phyloP scores from a whole-genome alignment of 352 stramenopile species.

The Pythium dissotocum region DNA sequence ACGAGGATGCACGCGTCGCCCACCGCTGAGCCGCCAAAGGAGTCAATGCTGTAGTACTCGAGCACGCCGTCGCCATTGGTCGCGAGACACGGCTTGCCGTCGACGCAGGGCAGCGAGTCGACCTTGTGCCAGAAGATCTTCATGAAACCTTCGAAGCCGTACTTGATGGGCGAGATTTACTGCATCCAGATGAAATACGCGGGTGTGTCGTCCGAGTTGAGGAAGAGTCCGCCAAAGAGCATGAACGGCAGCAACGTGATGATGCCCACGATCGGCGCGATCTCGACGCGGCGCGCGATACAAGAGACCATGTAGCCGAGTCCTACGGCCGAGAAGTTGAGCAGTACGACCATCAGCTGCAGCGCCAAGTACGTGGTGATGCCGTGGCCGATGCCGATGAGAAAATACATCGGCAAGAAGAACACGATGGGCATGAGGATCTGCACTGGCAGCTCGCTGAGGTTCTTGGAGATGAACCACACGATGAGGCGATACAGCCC shows the following conservation, averaged over 20 bases:
- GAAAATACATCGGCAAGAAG: slow-evolving; percentile 41
- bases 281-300: not conserved
- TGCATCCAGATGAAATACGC: not conserved
- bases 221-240: not conserved
- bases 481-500: slow-evolving; percentile 36
- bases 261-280: not conserved
- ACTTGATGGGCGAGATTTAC: not conserved
- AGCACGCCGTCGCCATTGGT: slow-evolving; percentile 41
- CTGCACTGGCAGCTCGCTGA: slow-evolving; percentile 45
- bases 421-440: slow-evolving; percentile 41
- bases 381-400: slow-evolving; percentile 29
- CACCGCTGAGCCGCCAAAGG: slow-evolving; percentile 31
- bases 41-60: slow-evolving; percentile 45
- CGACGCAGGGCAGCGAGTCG: slow-evolving; percentile 15
- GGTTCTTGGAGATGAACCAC: slow-evolving; percentile 49
- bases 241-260: not conserved
- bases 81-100: slow-evolving; percentile 37
- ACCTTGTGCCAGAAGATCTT: not conserved
- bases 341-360: not conserved
- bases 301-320: not conserved
- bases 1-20: slow-evolving; percentile 42
- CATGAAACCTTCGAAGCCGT: not conserved
- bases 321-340: not conserved
- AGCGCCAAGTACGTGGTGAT: not conserved
- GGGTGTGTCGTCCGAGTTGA: not conserved